Evolutionary conservation across 2,329 filamentous ascomycete species (phyloP), one percentile per base, ranked within the genome.

Genomic region (Monosporascus sp.): DNA sequence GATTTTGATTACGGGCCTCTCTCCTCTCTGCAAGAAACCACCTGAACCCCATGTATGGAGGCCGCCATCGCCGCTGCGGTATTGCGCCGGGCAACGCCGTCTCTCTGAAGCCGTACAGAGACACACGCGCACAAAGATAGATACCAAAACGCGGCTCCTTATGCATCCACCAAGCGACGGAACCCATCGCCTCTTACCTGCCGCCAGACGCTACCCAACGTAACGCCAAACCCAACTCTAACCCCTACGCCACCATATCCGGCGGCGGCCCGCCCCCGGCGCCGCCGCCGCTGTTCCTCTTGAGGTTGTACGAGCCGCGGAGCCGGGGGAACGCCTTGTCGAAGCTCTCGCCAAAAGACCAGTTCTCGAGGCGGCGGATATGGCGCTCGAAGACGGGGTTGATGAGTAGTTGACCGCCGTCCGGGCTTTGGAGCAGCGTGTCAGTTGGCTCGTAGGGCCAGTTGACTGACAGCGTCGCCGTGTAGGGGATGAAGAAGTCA

Each of bases 341-440:
- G 68, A 94, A 94, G 2, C 76, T 75, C 5, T 81, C 78, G 0
- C 91, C 91, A 2, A 96, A 66, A 54, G 83, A 87, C 91, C 92
- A 97, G 64, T 96, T 96, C 55, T 85, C 81, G 40, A 91, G 65
- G 44, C 88, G 79, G 3, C 87, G 73, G 48, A 96, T 66, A 67
- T 97, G 91, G 38, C 84, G 78, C 71, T 95, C 89, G 67, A 96
- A 96, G 0, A 90, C 88, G 0, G 91, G 91, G 59, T 94, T 96
- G 58, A 96, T 90, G 58, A 88, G 78, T 55, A 91, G 75, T 63
- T 91, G 86, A 8, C 86, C 82, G 5, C 73, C 72, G 3, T 77
- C 78, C 0, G 79, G 76, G 26, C 79, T 75, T 51, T 79, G 75
- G 26, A 89, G 72, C 26, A 96, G 74, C 37, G 85, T 83, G 60